A percentile compares a stretch with the other conserved stretches of the same genome.
These are phyloP conservation scores for Lepraria neglecta DNA, from an alignment of 495 filamentous ascomycete genomes.

Conservation along the genomic window DNA sequence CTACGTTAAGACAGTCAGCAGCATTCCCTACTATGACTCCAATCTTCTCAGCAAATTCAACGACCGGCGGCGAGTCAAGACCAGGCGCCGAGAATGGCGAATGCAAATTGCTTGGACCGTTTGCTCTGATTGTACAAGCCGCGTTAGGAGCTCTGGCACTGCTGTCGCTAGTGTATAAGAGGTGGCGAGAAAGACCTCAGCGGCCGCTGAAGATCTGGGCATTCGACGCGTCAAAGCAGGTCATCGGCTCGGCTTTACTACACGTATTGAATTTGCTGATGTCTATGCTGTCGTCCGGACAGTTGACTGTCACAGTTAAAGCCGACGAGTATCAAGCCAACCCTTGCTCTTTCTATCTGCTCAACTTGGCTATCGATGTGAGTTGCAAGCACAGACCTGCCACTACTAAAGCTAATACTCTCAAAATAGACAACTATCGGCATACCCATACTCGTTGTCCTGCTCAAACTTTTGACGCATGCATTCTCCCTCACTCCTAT, in stretches of 20 bases:
- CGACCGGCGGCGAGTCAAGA: conserved; percentile 25
- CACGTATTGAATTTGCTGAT: conserved; percentile 89
- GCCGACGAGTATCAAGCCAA: conserved; percentile 65
- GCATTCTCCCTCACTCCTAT: conserved; percentile 70
- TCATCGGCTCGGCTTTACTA: conserved; percentile 85
- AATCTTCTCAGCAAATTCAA: conserved; percentile 22
- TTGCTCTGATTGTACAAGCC: conserved; percentile 81
- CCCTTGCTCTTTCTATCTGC: conserved; percentile 89
- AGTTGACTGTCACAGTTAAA: conserved; percentile 52
- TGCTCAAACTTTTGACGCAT: conserved; percentile 67
- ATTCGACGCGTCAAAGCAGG: conserved; percentile 95
- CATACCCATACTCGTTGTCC: conserved; percentile 84
- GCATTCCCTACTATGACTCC: conserved; percentile 21
- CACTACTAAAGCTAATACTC: conserved; percentile 3
- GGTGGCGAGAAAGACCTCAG: conserved; percentile 86
- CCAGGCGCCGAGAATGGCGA: conserved; percentile 48
- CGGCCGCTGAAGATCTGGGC: conserved; percentile 91
- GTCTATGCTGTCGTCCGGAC: conserved; percentile 86
- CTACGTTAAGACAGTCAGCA: conserved; percentile 13
- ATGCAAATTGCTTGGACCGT: conserved; percentile 76
- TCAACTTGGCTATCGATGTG: conserved; percentile 94
- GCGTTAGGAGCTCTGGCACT: conserved; percentile 81
- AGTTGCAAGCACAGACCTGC: conserved; percentile 36
- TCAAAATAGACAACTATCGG: conserved; percentile 66
- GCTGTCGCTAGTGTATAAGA: conserved; percentile 81